Evolutionary conservation across 2,329 filamentous ascomycete genomes (phyloP).

Genomic region (Aspergillus luchuensis): DNA sequence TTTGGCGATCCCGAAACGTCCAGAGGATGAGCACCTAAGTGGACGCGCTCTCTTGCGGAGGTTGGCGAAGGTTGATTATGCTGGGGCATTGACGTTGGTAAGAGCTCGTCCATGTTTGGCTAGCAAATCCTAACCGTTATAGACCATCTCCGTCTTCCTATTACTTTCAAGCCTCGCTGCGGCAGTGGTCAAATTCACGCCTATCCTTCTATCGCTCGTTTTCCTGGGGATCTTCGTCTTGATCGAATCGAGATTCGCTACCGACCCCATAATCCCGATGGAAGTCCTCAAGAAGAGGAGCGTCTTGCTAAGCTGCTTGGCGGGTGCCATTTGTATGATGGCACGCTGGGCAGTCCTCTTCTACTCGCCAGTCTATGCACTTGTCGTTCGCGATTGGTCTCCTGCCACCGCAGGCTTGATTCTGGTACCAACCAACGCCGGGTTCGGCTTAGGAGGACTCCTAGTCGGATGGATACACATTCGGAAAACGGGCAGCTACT

Average conservation of each 20-base stretch:
- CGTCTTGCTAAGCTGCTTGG: constrained; percentile 71
- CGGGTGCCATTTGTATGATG: constrained; percentile 77
- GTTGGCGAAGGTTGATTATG: constrained; percentile 71
- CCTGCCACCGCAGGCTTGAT: constrained; percentile 73
- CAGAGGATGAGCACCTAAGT: constrained; percentile 41
- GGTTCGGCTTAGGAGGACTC: constrained; percentile 74
- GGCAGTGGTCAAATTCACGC: constrained; percentile 60
- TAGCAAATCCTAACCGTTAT: not conserved
- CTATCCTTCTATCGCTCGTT: constrained; percentile 62
- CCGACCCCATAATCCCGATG: constrained; percentile 75
- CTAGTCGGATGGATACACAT: constrained; percentile 76
- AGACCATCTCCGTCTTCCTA: constrained; percentile 67
- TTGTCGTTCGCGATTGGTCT: constrained; percentile 70
- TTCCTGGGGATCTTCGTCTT: constrained; percentile 60
- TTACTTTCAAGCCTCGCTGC: constrained; percentile 72
- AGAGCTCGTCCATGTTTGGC: constrained; percentile 22
- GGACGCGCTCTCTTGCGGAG: constrained; percentile 51
- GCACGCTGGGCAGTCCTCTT: constrained; percentile 79
- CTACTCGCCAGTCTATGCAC: constrained; percentile 77
- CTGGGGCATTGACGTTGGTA: constrained; percentile 69
- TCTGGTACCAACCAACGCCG: constrained; percentile 77
- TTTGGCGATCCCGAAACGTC: constrained; percentile 62
- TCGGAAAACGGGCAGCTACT: constrained; percentile 71
- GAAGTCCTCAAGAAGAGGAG: constrained; percentile 69
- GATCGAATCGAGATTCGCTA: constrained; percentile 64